A percentile compares a stretch with the other conserved stretches of the same genome.
Conservation (phyloP, 352 stramenopile genomes). For the Phytophthora cactorum region DNA sequence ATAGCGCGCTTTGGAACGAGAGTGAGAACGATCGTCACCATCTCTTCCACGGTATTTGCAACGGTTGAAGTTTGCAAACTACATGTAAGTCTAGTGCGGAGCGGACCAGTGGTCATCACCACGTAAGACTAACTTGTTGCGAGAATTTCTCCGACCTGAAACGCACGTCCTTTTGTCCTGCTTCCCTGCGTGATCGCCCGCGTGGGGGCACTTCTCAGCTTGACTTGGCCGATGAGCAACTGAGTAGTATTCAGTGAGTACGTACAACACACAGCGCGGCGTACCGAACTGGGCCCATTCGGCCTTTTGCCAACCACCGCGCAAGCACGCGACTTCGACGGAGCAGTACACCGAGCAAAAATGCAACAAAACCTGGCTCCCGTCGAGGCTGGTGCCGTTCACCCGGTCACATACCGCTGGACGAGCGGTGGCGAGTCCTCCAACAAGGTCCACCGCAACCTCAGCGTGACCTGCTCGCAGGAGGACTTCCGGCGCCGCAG, state of each 20-base stretch:
- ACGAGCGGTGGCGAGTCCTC: conserved; percentile 24
- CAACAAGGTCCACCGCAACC: conserved; percentile 14
- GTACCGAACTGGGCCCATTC: conserved; percentile 21
- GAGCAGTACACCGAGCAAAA: conserved; percentile 7
- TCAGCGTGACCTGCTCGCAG: conserved; percentile 25
- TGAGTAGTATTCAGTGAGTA: background rate
- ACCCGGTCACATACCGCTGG: conserved; percentile 36
- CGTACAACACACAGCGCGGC: conserved; percentile 3
- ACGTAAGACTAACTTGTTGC: conserved; percentile 23
- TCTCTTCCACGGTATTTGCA: conserved; percentile 29
- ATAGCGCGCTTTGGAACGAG: conserved; percentile 1
- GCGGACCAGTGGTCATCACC: conserved; percentile 11
- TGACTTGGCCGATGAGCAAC: conserved; percentile 14
- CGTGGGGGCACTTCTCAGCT: conserved; percentile 27
- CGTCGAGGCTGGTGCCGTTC: conserved; percentile 17
- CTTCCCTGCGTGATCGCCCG: conserved; percentile 18
- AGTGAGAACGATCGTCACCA: conserved; percentile 14
- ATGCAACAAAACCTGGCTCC: conserved; percentile 20
- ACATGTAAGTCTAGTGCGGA: background rate
- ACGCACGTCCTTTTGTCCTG: conserved; percentile 33
- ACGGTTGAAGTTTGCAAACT: conserved; percentile 27
- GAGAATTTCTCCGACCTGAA: conserved; percentile 36
- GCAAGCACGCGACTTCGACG: conserved; percentile 10
- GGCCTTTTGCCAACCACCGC: conserved; percentile 34
- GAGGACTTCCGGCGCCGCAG: conserved; percentile 21